Evolutionary conservation across 495 filamentous ascomycete genomes (phyloP).

Genomic region (Rhypophila decipiens): DNA sequence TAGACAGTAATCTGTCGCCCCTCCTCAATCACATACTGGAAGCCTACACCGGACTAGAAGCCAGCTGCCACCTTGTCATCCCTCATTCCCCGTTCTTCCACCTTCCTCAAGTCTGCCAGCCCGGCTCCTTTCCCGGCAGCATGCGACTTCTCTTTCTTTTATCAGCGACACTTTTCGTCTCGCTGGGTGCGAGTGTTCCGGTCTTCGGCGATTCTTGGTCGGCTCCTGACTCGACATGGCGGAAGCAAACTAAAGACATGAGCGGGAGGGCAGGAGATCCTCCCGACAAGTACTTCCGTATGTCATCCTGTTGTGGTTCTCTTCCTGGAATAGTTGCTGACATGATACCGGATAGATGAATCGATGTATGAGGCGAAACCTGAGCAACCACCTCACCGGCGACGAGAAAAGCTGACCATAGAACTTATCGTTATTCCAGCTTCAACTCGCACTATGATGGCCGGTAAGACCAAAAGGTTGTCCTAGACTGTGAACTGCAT

Average conservation of each 20-base stretch:
- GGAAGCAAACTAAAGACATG: constrained; percentile 32
- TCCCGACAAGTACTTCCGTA: constrained; percentile 55
- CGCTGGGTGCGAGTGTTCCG: constrained; percentile 1
- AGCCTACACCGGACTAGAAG: too few species aligned
- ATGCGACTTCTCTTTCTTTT: constrained; percentile 1
- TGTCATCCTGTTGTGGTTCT: constrained; percentile 18
- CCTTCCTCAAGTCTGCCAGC: too few species aligned
- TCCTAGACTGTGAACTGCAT: neutral
- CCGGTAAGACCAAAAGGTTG: constrained; percentile 35
- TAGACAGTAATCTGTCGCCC: too few species aligned
- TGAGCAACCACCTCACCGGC: neutral
- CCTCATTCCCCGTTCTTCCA: too few species aligned
- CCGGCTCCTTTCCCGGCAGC: too few species aligned
- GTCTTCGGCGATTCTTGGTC: too few species aligned
- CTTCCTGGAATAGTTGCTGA: neutral
- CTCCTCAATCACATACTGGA: too few species aligned
- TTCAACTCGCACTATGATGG: constrained; percentile 60
- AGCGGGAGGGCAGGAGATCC: constrained; percentile 41
- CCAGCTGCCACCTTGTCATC: too few species aligned
- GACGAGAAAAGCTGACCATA: neutral
- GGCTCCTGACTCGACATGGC: constrained; percentile 20
- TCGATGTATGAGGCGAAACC: constrained; percentile 40
- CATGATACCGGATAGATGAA: constrained; percentile 35
- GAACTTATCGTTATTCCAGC: constrained; percentile 20
- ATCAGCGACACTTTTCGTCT: neutral